A percentile compares a stretch with the other conserved stretches of the same genome.
Evolutionary conservation across 2,329 filamentous ascomycete species (phyloP).

Genomic region (Ceratocystis huliohia): DNA sequence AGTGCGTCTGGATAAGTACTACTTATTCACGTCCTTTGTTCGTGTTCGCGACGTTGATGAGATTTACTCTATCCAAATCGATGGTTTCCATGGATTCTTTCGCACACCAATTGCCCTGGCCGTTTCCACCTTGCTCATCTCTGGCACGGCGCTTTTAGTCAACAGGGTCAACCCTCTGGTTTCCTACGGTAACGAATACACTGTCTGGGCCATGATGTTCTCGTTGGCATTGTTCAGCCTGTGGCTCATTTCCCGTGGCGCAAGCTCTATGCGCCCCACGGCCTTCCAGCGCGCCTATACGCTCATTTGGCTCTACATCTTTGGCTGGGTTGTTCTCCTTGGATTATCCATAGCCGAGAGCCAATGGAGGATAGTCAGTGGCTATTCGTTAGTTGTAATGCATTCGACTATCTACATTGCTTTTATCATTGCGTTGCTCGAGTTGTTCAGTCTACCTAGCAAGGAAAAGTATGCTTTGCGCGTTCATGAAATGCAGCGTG

Average conservation of each 20-base stretch:
- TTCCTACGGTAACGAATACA: slow-evolving; percentile 74
- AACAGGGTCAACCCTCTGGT: slow-evolving; percentile 80
- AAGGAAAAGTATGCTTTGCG: slow-evolving; percentile 57
- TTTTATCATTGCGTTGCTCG: slow-evolving; percentile 60
- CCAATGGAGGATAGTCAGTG: slow-evolving; percentile 56
- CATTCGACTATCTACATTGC: slow-evolving; percentile 64
- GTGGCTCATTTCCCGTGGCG: slow-evolving; percentile 71
- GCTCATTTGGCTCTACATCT: slow-evolving; percentile 69
- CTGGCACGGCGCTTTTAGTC: slow-evolving; percentile 62
- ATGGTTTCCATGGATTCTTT: slow-evolving; percentile 71
- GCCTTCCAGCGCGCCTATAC: slow-evolving; percentile 73
- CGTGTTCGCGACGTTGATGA: slow-evolving; percentile 47
- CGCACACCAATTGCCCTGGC: slow-evolving; percentile 66
- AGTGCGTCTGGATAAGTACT: slow-evolving; percentile 65
- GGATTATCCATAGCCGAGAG: slow-evolving; percentile 63
- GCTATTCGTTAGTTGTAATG: slow-evolving; percentile 73
- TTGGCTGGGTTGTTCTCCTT: slow-evolving; percentile 63
- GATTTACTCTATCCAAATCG: slow-evolving; percentile 49
- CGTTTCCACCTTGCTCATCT: slow-evolving; percentile 52
- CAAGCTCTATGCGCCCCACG: slow-evolving; percentile 68
- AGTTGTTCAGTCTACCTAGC: slow-evolving; percentile 62
- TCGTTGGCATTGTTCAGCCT: slow-evolving; percentile 67
- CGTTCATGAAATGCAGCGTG: slow-evolving; percentile 35
- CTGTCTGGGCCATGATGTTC: slow-evolving; percentile 68
- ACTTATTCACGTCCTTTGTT: slow-evolving; percentile 59